A percentile compares a stretch with the other conserved stretches of the same genome.
Conservation (phyloP, 805 yeast genomes). For the Candida oleophila region DNA sequence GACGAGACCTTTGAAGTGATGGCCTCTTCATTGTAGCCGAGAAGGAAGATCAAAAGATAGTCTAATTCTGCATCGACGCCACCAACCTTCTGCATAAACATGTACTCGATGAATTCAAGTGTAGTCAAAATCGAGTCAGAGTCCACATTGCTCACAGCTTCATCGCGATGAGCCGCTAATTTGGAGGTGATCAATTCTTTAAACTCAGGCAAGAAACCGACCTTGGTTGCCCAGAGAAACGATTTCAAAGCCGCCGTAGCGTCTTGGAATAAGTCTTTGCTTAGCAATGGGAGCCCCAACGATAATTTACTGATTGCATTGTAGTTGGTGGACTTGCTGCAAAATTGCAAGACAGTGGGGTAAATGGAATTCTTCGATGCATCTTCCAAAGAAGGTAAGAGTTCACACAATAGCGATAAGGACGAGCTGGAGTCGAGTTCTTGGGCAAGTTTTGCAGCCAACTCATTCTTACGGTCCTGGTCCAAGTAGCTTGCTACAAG, state of each 20-base stretch:
- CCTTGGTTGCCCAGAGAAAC: slow-evolving; percentile 8
- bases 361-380: slow-evolving; percentile 4
- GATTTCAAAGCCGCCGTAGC: slow-evolving; percentile 5
- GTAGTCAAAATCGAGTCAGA: slow-evolving; percentile 14
- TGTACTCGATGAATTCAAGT: slow-evolving; percentile 36
- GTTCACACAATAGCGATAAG: slow-evolving; percentile 1
- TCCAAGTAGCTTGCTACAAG: slow-evolving; percentile 26
- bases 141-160: not conserved
- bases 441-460: slow-evolving; percentile 1
- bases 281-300: slow-evolving; percentile 6
- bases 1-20: slow-evolving; percentile 38
- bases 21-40: slow-evolving; percentile 37
- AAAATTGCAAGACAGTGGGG: slow-evolving; percentile 4
- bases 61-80: slow-evolving; percentile 14
- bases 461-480: slow-evolving; percentile 10
- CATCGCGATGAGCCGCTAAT: not conserved
- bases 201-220: slow-evolving; percentile 17
- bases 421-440: slow-evolving; percentile 3
- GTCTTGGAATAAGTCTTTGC: slow-evolving; percentile 5
- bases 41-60: slow-evolving; percentile 26
- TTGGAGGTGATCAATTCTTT: slow-evolving; percentile 7
- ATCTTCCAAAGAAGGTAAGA: slow-evolving; percentile 4
- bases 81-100: slow-evolving; percentile 21
- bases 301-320: slow-evolving; percentile 1
- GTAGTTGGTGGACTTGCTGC: not conserved